Base-by-base conservation (phyloP, 257 asterid species). In the Primulina eburnea region DNA sequence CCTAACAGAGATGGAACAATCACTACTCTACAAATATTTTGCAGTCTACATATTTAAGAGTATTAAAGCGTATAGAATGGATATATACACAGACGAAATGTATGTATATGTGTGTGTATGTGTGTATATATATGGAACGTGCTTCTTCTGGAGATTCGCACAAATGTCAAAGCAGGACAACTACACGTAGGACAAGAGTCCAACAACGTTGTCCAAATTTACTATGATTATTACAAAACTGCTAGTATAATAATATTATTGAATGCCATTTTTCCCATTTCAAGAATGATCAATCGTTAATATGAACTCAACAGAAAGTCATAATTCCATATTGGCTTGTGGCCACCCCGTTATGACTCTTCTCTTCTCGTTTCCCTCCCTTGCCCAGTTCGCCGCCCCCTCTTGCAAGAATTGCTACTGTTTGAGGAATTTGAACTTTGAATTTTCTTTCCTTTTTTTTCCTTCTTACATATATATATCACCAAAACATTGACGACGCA, bases 351-450 rank as follows among this genome's bases (percentile, higher is more conserved):
- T 50, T 50, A 5, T 16, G 57, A 50, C 57, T 50, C 57, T 50
- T 50, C 57, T 17, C 8, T 5, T 50, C 57, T 50, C 3, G 21
- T 50, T 50, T 50, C 17, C 52, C 52, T 11, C 52, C 52, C 17
- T 40, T 40, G 2, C 21, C 20, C 21, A 50, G 57, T 50, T 5
- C 57, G 57, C 57, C 21, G 57, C 57, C 57, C 57, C 21, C 21
- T 47, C 18, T 14, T 4, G 7, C 55, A 3, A 47, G 55, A 47
- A 17, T 50, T 50, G 21, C 57, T 14, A 50, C 21, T 16, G 8
- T 50, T 50, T 17, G 20, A 17, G 57, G 57, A 50, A 14, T 72
- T 85, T 87, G 89, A 85, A 88, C 83, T 79, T 85, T 82, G 87
- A 85, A 82, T 82, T 70, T 75, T 73, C 75, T 57, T 30, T 21